Evolutionary conservation across 768 basidiomycete species (phyloP), one percentile per base, ranked within the genome.

Genomic region (Leccinum uliginosum): DNA sequence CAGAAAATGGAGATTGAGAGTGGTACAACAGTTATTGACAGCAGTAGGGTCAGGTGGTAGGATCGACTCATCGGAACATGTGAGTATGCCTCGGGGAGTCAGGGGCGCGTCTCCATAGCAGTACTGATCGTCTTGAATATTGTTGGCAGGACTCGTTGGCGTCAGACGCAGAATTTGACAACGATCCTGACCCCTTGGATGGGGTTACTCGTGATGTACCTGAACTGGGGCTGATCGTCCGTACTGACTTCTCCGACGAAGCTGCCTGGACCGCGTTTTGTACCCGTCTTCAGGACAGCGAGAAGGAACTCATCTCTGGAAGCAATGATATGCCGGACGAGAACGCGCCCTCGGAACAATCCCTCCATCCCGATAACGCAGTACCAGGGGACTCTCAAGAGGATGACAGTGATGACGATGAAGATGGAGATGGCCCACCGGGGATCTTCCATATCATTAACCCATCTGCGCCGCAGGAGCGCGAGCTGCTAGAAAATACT

Each of bases 231-330:
- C 63, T 91, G 57, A 66, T 91, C 47, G 66, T 91, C n/a, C 83
- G 90, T 38, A 86, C 89, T 10, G 87, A 91, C 63, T 91, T 79
- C 67, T 77, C 83, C 9, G 71, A 87, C 65, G 86, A 90, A 32
- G 73, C 74, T 7, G 82, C 88, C 1, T 91, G 89, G 89, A 65
- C 73, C 12, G 59, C 68, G 0, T 89, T 91, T 68, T 71, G 68
- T 55, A 60, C 66, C 5, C 76, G 75, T 56, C 72, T 92, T 11
- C 74, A 75, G 49, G 76, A 75, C 7, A 78, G 78, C 11, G 88
- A 90, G 63, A 78, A 76, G 55, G 87, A 89, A 26, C 74, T 87
- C 17, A 57, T 75, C 32, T 59, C 57, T 35, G 17, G 51, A 34
- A 50, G 55, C 21, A 68, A 63, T 51, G 71, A 71, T n/a, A 55